These are phyloP conservation scores for Trichophyton mentagrophytes DNA, from an alignment of 2,329 filamentous ascomycete genomes.

Conservation along the genomic window DNA sequence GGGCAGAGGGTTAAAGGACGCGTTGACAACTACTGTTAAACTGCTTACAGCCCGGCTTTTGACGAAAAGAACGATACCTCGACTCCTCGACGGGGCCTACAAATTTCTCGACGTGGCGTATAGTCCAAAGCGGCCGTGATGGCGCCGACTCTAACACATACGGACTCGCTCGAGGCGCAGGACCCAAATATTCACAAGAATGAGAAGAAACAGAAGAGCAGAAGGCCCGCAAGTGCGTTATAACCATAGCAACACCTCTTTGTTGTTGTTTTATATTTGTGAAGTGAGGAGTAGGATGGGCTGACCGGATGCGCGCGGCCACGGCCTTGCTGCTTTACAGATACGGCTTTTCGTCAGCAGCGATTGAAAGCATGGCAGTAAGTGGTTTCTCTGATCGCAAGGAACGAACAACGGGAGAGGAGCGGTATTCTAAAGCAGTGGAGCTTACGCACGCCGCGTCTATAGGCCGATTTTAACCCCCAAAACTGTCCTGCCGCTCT, in stretches of 20 bases:
- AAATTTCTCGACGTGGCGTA: neutral
- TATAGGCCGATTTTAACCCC: constrained; percentile 81
- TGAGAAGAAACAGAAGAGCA: constrained; percentile 77
- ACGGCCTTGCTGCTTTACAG: constrained; percentile 33
- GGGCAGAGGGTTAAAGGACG: neutral
- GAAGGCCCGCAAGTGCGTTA: constrained; percentile 70
- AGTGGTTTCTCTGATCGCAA: constrained; percentile 28
- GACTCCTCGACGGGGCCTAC: neutral
- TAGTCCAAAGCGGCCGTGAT: constrained; percentile 15
- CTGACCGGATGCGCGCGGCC: constrained; percentile 6
- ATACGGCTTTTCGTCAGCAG: constrained; percentile 94
- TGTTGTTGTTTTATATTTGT: constrained; percentile 6
- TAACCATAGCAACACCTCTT: neutral
- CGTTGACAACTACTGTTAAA: neutral
- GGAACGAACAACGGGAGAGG: neutral
- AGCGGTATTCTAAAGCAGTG: neutral
- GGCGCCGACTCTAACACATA: constrained; percentile 31
- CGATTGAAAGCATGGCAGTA: constrained; percentile 97
- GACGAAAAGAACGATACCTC: neutral
- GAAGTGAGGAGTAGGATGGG: neutral
- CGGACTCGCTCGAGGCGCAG: constrained; percentile 34
- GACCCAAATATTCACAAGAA: constrained; percentile 29
- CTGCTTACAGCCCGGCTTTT: neutral
- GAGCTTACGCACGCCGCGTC: neutral
- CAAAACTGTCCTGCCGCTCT: constrained; percentile 81